These are phyloP conservation scores for Mortierella sp. DNA, from an alignment of 371 early-diverging fungal species.

Conservation along the genomic window DNA sequence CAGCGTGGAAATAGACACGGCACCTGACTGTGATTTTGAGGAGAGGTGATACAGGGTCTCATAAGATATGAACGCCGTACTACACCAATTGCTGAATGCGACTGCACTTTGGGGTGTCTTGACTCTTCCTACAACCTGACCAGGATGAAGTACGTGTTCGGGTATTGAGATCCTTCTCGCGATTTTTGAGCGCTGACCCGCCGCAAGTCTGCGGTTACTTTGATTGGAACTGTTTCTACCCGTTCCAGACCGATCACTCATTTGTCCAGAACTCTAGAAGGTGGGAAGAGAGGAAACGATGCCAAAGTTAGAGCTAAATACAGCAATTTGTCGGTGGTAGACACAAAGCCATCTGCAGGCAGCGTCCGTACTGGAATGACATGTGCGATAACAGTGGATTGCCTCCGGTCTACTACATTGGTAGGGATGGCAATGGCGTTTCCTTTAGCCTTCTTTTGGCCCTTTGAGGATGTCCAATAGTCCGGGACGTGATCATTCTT, in stretches of 20 bases:
- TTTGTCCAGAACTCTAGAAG: too few species aligned
- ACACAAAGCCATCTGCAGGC: too few species aligned
- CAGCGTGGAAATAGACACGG: conserved; percentile 25
- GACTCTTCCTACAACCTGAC: not conserved
- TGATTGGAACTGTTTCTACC: too few species aligned
- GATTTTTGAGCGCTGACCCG: too few species aligned
- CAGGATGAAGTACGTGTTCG: not conserved
- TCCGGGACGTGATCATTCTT: conserved; percentile 3
- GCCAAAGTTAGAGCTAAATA: too few species aligned
- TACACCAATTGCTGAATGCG: conserved; percentile 11
- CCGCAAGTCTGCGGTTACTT: too few species aligned
- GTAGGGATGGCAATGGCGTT: conserved; percentile 35
- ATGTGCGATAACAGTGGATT: not conserved
- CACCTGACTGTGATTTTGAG: conserved; percentile 13
- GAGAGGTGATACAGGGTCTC: conserved; percentile 36
- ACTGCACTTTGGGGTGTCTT: not conserved
- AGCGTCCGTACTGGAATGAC: conserved; percentile 5
- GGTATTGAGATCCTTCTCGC: too few species aligned
- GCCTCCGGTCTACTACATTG: conserved; percentile 1
- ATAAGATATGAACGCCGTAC: conserved; percentile 29
- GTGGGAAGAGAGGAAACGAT: not conserved
- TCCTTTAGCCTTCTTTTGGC: conserved; percentile 19
- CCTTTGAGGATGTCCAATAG: conserved; percentile 13
- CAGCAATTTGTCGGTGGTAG: too few species aligned
- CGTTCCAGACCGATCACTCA: too few species aligned